These are phyloP conservation scores for Leccinum pseudoinsigne DNA, from an alignment of 1,284 basidiomycete genomes.

Conservation along the genomic window DNA sequence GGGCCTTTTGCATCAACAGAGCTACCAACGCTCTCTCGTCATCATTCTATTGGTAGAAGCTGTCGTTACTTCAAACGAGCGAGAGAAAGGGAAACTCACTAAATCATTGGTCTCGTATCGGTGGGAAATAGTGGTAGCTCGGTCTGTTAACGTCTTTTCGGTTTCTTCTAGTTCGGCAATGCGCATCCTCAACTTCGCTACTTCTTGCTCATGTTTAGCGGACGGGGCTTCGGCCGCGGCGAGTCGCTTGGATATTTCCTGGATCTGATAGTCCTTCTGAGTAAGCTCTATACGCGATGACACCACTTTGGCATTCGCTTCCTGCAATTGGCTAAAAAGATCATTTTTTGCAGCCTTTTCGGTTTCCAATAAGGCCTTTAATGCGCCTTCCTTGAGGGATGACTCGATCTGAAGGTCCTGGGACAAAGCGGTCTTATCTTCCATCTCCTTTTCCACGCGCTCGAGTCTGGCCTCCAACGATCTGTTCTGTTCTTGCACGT, in stretches of 20 bases:
- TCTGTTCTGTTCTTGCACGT: slow-evolving; percentile 26
- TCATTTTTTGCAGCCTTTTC: slow-evolving; percentile 26
- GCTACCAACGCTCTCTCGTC: slow-evolving; percentile 48
- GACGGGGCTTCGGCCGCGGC: slow-evolving; percentile 22
- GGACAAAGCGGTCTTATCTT: slow-evolving; percentile 16
- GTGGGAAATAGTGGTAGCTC: slow-evolving; percentile 31
- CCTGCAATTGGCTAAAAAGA: slow-evolving; percentile 18
- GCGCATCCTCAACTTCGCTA: slow-evolving; percentile 25
- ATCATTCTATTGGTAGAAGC: slow-evolving; percentile 38
- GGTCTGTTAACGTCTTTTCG: slow-evolving; percentile 27
- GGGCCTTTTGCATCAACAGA: slow-evolving; percentile 41
- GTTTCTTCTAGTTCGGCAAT: slow-evolving; percentile 32
- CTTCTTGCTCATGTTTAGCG: slow-evolving; percentile 26
- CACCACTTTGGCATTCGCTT: slow-evolving; percentile 22
- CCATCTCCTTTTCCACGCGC: slow-evolving; percentile 9
- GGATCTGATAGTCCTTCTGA: slow-evolving; percentile 19
- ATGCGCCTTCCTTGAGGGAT: slow-evolving; percentile 29
- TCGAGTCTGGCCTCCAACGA: slow-evolving; percentile 20
- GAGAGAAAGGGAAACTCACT: slow-evolving; percentile 33
- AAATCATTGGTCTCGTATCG: slow-evolving; percentile 43
- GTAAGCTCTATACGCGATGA: slow-evolving; percentile 27
- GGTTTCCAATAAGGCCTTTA: slow-evolving; percentile 24
- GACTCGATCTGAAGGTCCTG: slow-evolving; percentile 25
- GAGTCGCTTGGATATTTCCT: slow-evolving; percentile 27
- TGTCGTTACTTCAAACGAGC: slow-evolving; percentile 11